Evolutionary conservation across 345 rosid genomes (phyloP), one percentile per base, ranked within the genome.

Genomic region (Rubroshorea leprosula): DNA sequence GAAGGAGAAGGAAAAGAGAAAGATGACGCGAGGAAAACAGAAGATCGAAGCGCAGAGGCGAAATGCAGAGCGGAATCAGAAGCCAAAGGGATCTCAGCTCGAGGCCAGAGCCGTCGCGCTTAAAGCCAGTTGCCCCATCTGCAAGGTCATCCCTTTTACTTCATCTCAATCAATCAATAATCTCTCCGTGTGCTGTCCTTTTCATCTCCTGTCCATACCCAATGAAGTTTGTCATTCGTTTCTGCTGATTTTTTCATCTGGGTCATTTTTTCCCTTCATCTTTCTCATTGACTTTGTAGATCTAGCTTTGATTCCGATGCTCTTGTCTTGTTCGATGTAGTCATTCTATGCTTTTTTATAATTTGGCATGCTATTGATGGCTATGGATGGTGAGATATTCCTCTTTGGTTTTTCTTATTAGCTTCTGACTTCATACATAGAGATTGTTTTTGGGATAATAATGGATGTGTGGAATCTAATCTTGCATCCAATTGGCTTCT

Each of bases 1-100:
- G 11, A 35, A 6, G 1, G 41, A 35, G 41, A 35, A 6, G 12
- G 41, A 13, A 13, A 27, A 13, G 41, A 35, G 9, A 6, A 35
- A 64, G 72, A 85, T 85, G 92, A 82, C 92, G 49, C 63, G 92
- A 62, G 92, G 92, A 38, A 85, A 82, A 74, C 92, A 85, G 81
- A 85, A 85, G 86, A 85, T 85, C 25, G 92, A 85, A 57, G 92
- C 92, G 18, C 92, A 82, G 71, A 82, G 15, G 54, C 66, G 35
- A 65, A 85, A 82, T 59, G 83, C 88, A 2, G 88, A 85, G 82
- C 80, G 26, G 77, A 85, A 82, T 66, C 85, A 78, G 70, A 85
- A 80, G 67, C 0, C 51, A 1, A 85, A 82, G 51, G 92, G 88
- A 0, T 85, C 92, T 51, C 88, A 85, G 67, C 39, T 85, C 0